phyloP scores from a whole-genome alignment of 1,284 basidiomycete genomes.

The Cutaneotrichosporon daszewskae region DNA sequence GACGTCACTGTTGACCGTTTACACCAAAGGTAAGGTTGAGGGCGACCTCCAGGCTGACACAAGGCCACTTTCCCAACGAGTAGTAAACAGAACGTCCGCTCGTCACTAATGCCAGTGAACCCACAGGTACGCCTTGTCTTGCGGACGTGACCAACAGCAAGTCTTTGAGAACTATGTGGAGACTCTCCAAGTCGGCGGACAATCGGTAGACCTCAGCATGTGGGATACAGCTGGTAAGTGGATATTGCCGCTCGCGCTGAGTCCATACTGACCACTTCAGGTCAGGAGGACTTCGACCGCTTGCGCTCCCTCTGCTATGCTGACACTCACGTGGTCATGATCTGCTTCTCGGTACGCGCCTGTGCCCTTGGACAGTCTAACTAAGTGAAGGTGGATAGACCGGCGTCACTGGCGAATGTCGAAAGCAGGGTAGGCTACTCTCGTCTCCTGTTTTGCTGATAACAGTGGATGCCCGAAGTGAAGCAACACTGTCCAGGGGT shows the following conservation, averaged over 20 bases:
- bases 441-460: background rate
- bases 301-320: constrained; percentile 86
- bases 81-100: constrained; percentile 25
- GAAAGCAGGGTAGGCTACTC: constrained; percentile 64
- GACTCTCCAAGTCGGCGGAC: constrained; percentile 72
- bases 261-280: constrained; percentile 53
- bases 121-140: constrained; percentile 54
- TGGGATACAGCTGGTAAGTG: constrained; percentile 92
- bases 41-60: constrained; percentile 6
- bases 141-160: constrained; percentile 27
- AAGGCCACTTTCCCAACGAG: constrained; percentile 41
- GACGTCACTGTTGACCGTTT: constrained; percentile 58
- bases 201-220: constrained; percentile 77
- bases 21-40: constrained; percentile 36
- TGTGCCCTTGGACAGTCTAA: no score
- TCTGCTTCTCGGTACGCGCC: constrained; percentile 77
- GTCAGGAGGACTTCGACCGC: constrained; percentile 93
- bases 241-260: background rate
- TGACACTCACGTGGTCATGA: constrained; percentile 89
- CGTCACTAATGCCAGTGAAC: constrained; percentile 57
- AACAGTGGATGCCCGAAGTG: constrained; percentile 47
- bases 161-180: constrained; percentile 90
- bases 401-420: constrained; percentile 83
- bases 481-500: constrained; percentile 83
- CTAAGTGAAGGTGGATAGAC: constrained; percentile 69